A percentile compares a stretch with the other conserved stretches of the same genome.
Evolutionary conservation across 495 filamentous ascomycete genomes (phyloP).

Genomic region (Xylaria bambusicola): DNA sequence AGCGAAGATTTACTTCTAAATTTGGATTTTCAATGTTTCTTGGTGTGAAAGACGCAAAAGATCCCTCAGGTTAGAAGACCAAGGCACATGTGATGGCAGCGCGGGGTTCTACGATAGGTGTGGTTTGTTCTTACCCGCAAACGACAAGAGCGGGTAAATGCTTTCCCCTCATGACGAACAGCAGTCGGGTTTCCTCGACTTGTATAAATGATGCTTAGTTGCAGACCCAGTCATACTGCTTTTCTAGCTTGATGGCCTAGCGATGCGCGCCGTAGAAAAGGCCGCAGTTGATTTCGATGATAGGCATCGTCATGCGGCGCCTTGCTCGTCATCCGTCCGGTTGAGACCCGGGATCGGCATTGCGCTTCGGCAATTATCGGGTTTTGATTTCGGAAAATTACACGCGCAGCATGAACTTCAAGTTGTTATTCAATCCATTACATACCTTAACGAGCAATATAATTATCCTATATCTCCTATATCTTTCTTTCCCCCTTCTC

Average conservation of each 20-base stretch:
- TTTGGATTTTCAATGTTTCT: no score
- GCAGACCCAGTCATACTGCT: neutral
- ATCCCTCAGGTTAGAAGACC: no score
- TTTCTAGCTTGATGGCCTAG: neutral
- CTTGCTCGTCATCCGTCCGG: neutral
- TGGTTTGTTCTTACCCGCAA: neutral
- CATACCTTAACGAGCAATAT: neutral
- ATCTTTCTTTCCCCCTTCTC: no score
- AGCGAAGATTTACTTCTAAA: no score
- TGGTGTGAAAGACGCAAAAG: no score
- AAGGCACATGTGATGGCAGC: no score
- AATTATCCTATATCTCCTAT: no score
- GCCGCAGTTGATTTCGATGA: neutral
- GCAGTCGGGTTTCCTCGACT: neutral
- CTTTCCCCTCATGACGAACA: slow-evolving; percentile 8
- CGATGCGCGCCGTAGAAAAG: neutral
- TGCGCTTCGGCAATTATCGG: slow-evolving; percentile 7
- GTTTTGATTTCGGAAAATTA: neutral
- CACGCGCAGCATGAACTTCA: no score
- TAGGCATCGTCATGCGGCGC: neutral
- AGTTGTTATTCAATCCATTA: neutral
- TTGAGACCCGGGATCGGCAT: slow-evolving; percentile 2
- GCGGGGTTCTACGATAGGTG: no score
- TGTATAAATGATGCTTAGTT: neutral
- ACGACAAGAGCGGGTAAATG: slow-evolving; percentile 11